Conservation (phyloP, 768 basidiomycete species). For the Suillus discolor region DNA sequence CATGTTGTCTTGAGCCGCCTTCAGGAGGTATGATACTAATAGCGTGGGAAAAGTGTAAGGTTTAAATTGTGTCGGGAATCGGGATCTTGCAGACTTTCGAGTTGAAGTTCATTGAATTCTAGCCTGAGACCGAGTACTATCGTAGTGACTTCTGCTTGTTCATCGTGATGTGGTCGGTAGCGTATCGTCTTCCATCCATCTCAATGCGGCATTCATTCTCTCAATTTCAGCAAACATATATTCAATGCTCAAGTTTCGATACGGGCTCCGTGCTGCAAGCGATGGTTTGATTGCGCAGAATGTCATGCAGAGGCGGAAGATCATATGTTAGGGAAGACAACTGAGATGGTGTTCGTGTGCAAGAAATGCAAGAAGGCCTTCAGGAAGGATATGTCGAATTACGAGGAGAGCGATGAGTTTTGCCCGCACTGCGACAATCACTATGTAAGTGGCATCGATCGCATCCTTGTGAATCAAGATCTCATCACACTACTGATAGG, state of each 20-base stretch:
- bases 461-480: background rate
- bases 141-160: background rate
- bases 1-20: background rate
- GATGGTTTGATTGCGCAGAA: slow-evolving; percentile 96
- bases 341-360: slow-evolving; percentile 84
- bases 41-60: background rate
- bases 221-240: slow-evolving; percentile 78
- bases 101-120: background rate
- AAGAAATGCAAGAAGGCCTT: slow-evolving; percentile 97
- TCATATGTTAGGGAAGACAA: slow-evolving; percentile 71
- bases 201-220: slow-evolving; percentile 2
- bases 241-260: slow-evolving; percentile 96
- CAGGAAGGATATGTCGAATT: slow-evolving; percentile 88
- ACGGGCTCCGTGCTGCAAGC: slow-evolving; percentile 95
- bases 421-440: slow-evolving; percentile 99
- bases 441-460: slow-evolving; percentile 60
- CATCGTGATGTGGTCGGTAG: slow-evolving; percentile 30
- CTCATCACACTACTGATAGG: slow-evolving; percentile 44
- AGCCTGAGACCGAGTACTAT: background rate
- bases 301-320: slow-evolving; percentile 88
- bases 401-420: slow-evolving; percentile 97
- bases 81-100: background rate
- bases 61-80: background rate
- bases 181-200: background rate
- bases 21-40: background rate